Evolutionary conservation across 352 stramenopile genomes (phyloP), one percentile per base, ranked within the genome.

Genomic region (Pythium aquatile): DNA sequence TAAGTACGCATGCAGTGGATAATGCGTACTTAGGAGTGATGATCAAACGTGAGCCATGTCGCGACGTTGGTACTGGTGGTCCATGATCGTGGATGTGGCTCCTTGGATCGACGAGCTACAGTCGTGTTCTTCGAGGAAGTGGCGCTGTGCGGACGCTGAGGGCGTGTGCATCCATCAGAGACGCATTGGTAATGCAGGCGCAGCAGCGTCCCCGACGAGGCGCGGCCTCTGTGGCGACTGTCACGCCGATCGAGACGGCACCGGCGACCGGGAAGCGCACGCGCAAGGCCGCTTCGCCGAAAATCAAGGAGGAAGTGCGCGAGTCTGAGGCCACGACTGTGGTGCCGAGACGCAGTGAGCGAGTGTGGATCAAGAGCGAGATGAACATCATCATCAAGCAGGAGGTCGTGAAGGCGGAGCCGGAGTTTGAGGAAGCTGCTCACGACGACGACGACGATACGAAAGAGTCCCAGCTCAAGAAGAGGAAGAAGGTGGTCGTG

Each of bases 181-280:
- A 35, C 10, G 5, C 20, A 58, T 20, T 16, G 26, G 17, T 3
- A 30, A 51, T 51, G 44, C 44, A 51, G 20, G 20, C 11, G 78
- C 78, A 77, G 46, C 67, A 80, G 35, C 74, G 78, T 2, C 73
- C 64, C 8, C 61, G 68, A 49, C 65, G 63, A 40, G 24, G 56
- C 57, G 24, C 63, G 71, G 32, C 61, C 11, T 9, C 40, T 32
- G 16, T 29, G 16, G 47, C 68, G 17, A 42, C 26, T 6, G 58
- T 61, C 26, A 51, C 35, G 42, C 44, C 52, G 32, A 53, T 64
- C 28, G 35, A 14, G 10, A 14, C 55, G 7, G 11, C 47, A 1
- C n/a, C 37, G 33, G 37, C 44, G 24, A 58, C 54, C 2, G 28
- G 40, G 11, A 69, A 56, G 35, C 61, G 54, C 33, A 24, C 11